Evolutionary conservation across 257 asterid species (phyloP).

Genomic region (Primulina huaijiensis): DNA sequence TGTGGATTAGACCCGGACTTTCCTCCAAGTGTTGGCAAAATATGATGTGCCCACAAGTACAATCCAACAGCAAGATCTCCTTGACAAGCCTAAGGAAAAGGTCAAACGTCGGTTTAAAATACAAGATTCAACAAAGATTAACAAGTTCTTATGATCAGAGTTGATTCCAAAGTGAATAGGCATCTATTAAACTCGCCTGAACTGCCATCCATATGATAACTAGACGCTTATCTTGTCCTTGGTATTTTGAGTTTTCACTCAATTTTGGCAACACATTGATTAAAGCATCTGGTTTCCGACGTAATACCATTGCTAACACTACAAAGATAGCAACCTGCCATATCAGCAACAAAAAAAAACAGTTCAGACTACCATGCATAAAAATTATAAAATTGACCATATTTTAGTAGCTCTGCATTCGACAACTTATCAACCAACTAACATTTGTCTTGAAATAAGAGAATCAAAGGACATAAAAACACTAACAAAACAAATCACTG

Average conservation of each 20-base stretch:
- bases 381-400: too few species aligned
- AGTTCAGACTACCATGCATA: too few species aligned
- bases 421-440: too few species aligned
- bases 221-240: slow-evolving; percentile 75
- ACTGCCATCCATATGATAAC: slow-evolving; percentile 63
- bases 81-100: slow-evolving; percentile 53
- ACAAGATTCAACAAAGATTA: slow-evolving; percentile 15
- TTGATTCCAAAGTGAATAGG: slow-evolving; percentile 4
- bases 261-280: slow-evolving; percentile 47
- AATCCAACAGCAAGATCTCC: slow-evolving; percentile 79
- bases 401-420: too few species aligned
- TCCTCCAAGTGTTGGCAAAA: slow-evolving; percentile 72
- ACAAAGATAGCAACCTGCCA: slow-evolving; percentile 76
- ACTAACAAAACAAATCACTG: too few species aligned
- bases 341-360: slow-evolving; percentile 22
- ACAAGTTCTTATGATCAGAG: neutral
- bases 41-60: slow-evolving; percentile 66
- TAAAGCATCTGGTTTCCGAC: slow-evolving; percentile 71
- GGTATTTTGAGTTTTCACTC: slow-evolving; percentile 64
- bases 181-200: slow-evolving; percentile 50
- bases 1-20: slow-evolving; percentile 72
- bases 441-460: too few species aligned
- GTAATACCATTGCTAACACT: slow-evolving; percentile 64
- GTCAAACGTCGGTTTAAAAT: slow-evolving; percentile 23
- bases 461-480: too few species aligned